Percentiles rank a stretch among this genome's conserved stretches.
Conservation (phyloP, 2,329 filamentous ascomycete genomes). For the Talaromyces pinophilus region DNA sequence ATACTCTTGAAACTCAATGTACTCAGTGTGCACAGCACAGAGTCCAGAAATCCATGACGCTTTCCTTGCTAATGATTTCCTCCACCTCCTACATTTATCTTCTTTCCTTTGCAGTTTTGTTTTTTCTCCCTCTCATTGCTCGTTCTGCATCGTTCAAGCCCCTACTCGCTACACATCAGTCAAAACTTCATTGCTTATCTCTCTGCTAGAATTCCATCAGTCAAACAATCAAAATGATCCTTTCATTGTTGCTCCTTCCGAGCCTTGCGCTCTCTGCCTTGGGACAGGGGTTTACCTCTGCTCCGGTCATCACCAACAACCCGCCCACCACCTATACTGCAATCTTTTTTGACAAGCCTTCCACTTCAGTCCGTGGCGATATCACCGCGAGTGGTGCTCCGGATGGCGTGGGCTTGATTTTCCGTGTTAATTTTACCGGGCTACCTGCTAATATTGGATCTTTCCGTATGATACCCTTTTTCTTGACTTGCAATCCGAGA, state of each 20-base stretch:
- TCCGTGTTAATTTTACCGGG: conserved; percentile 59
- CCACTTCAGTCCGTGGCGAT: conserved; percentile 58
- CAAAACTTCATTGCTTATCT: neutral
- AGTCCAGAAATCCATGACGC: neutral
- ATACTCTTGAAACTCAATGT: neutral
- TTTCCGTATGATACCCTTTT: conserved; percentile 54
- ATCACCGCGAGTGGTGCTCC: conserved; percentile 52
- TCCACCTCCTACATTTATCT: neutral
- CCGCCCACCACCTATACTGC: conserved; percentile 59
- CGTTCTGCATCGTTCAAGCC: neutral
- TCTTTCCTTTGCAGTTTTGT: neutral
- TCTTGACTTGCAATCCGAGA: neutral
- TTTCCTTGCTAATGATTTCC: neutral
- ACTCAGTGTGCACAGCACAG: neutral
- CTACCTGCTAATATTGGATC: conserved; percentile 57
- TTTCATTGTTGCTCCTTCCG: conserved; percentile 22
- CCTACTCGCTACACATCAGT: neutral
- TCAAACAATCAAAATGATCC: conserved; percentile 5
- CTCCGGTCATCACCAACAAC: conserved; percentile 58
- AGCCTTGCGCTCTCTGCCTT: conserved; percentile 28
- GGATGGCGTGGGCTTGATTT: conserved; percentile 58
- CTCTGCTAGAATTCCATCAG: neutral
- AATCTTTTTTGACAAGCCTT: conserved; percentile 55
- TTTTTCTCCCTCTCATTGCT: neutral
- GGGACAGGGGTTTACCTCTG: conserved; percentile 47